Conservation (phyloP, 768 basidiomycete genomes). For the Rhodotorula kratochvilovae region DNA sequence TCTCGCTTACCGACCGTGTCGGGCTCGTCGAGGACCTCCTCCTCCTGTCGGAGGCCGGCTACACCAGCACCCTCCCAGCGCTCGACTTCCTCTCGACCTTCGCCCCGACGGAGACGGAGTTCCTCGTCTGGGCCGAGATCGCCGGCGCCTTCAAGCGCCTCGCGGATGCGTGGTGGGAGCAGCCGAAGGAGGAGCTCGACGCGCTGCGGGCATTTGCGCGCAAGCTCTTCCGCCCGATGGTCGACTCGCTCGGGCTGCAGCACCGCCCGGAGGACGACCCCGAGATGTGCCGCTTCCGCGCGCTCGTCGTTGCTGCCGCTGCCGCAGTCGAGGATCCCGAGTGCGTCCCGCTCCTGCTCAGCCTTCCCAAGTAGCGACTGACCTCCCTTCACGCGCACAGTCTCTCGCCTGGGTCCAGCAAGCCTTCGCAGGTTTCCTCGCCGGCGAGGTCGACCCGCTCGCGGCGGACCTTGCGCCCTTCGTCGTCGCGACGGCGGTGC, state of each 20-base stretch:
- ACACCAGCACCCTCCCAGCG: background rate
- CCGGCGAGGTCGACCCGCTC: conserved; percentile 72
- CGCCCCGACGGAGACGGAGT: conserved; percentile 51
- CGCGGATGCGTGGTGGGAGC: conserved; percentile 75
- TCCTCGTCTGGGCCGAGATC: conserved; percentile 67
- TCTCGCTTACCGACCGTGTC: conserved; percentile 77
- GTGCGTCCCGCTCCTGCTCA: background rate
- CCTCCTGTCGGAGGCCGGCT: conserved; percentile 53
- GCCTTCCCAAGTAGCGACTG: background rate
- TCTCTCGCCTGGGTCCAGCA: conserved; percentile 62
- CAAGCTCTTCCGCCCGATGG: conserved; percentile 61
- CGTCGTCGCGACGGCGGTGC: conserved; percentile 57
- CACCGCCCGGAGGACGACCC: conserved; percentile 62
- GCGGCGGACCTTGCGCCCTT: conserved; percentile 67
- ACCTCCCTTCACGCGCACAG: conserved; percentile 60
- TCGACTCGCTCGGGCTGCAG: conserved; percentile 72
- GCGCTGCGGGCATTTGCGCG: conserved; percentile 47
- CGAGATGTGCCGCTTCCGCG: conserved; percentile 65
- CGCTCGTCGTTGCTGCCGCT: conserved; percentile 1
- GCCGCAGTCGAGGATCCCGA: conserved; percentile 9
- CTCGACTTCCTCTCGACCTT: background rate
- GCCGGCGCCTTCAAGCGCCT: conserved; percentile 57
- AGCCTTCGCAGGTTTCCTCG: conserved; percentile 67
- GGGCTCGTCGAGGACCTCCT: conserved; percentile 80
- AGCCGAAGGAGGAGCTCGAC: conserved; percentile 56